phyloP scores from a whole-genome alignment of 2,329 filamentous ascomycete genomes.

The Hirsutella rhossiliensis region DNA sequence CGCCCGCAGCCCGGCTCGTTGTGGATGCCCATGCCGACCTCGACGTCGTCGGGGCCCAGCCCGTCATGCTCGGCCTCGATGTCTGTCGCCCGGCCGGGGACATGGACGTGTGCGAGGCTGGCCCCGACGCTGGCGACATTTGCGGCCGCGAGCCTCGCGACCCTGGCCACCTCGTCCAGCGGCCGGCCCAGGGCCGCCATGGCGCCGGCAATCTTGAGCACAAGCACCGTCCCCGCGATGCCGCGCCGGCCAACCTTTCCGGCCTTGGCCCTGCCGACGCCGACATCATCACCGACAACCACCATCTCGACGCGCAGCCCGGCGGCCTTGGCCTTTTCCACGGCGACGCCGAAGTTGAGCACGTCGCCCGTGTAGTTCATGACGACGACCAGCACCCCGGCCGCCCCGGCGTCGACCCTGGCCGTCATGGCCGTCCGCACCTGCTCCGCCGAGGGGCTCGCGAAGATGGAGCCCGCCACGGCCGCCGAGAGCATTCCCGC shows the following conservation, averaged over 20 bases:
- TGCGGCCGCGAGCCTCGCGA: slow-evolving; percentile 58
- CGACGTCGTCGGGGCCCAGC: slow-evolving; percentile 38
- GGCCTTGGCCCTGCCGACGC: slow-evolving; percentile 66
- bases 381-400: slow-evolving; percentile 69
- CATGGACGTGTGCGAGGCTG: slow-evolving; percentile 83
- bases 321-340: slow-evolving; percentile 78
- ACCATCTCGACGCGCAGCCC: slow-evolving; percentile 77
- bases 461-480: slow-evolving; percentile 80
- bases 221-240: slow-evolving; percentile 81
- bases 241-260: slow-evolving; percentile 90
- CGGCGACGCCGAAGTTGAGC: slow-evolving; percentile 85
- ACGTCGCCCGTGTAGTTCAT: slow-evolving; percentile 94
- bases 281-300: slow-evolving; percentile 84
- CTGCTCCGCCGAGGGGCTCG: slow-evolving; percentile 71
- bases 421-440: slow-evolving; percentile 64
- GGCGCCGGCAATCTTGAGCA: slow-evolving; percentile 84
- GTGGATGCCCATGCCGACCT: slow-evolving; percentile 69
- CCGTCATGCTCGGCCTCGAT: slow-evolving; percentile 44
- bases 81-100: slow-evolving; percentile 60
- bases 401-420: slow-evolving; percentile 57
- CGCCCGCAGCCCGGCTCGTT: slow-evolving; percentile 52
- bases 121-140: slow-evolving; percentile 81
- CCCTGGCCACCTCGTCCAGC: slow-evolving; percentile 58
- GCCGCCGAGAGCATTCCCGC: slow-evolving; percentile 67
- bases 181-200: slow-evolving; percentile 58